Evolutionary conservation across 2,329 filamentous ascomycete species (phyloP).

Genomic region (Stagonosporopsis chrysanthemi): DNA sequence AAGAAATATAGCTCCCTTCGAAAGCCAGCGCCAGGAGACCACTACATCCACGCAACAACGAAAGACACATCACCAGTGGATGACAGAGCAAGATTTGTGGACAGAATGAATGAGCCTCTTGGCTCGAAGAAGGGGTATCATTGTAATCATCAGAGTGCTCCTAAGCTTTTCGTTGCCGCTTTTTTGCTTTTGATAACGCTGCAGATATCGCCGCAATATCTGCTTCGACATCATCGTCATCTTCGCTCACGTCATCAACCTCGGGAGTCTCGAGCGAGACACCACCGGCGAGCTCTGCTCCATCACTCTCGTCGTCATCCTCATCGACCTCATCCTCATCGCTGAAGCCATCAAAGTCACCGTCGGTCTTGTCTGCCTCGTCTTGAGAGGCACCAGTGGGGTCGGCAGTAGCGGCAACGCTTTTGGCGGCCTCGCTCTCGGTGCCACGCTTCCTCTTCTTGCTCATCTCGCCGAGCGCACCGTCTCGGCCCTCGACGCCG

Average conservation of each 20-base stretch:
- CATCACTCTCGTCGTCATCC: slow-evolving; percentile 27
- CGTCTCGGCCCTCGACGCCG: slow-evolving; percentile 71
- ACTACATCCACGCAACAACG: background rate
- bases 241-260: slow-evolving; percentile 31
- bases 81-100: background rate
- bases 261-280: slow-evolving; percentile 20
- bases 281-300: slow-evolving; percentile 29
- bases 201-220: slow-evolving; percentile 47
- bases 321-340: slow-evolving; percentile 33
- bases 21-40: background rate
- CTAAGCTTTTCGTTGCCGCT: slow-evolving; percentile 37
- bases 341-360: slow-evolving; percentile 47
- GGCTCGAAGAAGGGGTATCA: slow-evolving; percentile 37
- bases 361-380: slow-evolving; percentile 32
- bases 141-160: slow-evolving; percentile 30
- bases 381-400: slow-evolving; percentile 22
- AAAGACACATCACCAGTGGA: background rate
- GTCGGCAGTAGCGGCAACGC: slow-evolving; percentile 30
- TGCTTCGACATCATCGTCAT: slow-evolving; percentile 43
- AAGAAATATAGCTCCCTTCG: too few relatives aligned
- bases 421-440: slow-evolving; percentile 40
- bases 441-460: slow-evolving; percentile 72
- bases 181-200: slow-evolving; percentile 44
- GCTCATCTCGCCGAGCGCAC: slow-evolving; percentile 82
- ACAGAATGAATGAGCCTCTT: slow-evolving; percentile 8